phyloP scores from a whole-genome alignment of 2,329 filamentous ascomycete species.

The Pseudohalonectria lignicola region DNA sequence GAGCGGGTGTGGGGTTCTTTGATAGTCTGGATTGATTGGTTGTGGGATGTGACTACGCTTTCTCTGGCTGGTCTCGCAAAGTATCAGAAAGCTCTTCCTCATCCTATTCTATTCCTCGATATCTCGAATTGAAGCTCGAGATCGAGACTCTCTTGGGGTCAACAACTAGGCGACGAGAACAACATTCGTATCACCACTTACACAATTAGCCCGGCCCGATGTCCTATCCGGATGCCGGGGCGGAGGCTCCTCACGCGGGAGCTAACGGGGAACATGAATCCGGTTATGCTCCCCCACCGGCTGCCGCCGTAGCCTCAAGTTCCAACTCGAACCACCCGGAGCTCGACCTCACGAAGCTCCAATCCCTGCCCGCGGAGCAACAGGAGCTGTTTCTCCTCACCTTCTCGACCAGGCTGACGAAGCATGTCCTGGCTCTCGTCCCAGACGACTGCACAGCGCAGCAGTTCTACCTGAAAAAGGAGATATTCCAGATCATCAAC shows the following conservation, averaged over 20 bases:
- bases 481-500: conserved; percentile 87
- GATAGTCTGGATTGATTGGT: too few species aligned
- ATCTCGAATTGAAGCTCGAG: too few species aligned
- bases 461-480: conserved; percentile 86
- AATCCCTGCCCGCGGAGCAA: conserved; percentile 82
- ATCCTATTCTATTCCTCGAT: too few species aligned
- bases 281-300: conserved; percentile 9
- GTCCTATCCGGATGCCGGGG: too few species aligned
- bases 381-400: conserved; percentile 90
- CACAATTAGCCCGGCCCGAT: too few species aligned
- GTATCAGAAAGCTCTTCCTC: too few species aligned
- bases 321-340: conserved; percentile 50
- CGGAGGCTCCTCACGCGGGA: not conserved
- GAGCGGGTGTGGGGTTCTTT: too few species aligned
- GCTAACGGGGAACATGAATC: not conserved
- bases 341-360: conserved; percentile 82
- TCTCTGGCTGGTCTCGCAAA: too few species aligned
- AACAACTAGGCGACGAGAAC: too few species aligned
- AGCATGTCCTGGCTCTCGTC: conserved; percentile 65
- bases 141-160: too few species aligned
- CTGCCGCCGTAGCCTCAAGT: conserved; percentile 19
- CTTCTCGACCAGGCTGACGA: conserved; percentile 72
- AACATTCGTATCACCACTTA: too few species aligned
- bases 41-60: too few species aligned
- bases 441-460: conserved; percentile 76